Evolutionary conservation across 305 asterid species (phyloP).

Genomic region (Ruellia speciosa): DNA sequence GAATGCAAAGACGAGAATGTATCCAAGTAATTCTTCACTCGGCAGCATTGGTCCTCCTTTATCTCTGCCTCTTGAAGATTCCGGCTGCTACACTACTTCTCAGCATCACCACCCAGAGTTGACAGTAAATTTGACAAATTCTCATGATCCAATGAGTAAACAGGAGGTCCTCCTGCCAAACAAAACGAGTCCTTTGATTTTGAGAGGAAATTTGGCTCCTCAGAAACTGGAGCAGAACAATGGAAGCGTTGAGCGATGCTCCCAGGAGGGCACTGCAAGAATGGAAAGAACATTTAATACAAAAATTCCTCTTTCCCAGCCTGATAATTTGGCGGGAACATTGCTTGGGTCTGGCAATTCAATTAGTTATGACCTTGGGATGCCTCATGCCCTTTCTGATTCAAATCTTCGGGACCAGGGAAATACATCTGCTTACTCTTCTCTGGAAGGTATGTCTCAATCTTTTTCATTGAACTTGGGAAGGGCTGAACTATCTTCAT

Average conservation of each 20-base stretch:
- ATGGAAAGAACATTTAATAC: conserved; percentile 25
- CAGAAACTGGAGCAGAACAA: conserved; percentile 28
- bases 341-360: conserved; percentile 31
- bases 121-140: conserved; percentile 26
- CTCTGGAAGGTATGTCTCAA: conserved; percentile 42
- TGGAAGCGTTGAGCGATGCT: conserved; percentile 24
- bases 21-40: conserved; percentile 24
- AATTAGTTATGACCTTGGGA: conserved; percentile 30
- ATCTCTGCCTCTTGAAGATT: conserved; percentile 32
- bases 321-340: conserved; percentile 29
- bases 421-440: conserved; percentile 35
- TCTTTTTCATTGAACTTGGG: conserved; percentile 45
- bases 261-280: conserved; percentile 27
- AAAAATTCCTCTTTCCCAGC: conserved; percentile 28
- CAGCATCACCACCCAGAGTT: conserved; percentile 24
- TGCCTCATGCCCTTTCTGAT: conserved; percentile 67
- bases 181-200: conserved; percentile 29
- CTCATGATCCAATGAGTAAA: conserved; percentile 22
- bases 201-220: conserved; percentile 28
- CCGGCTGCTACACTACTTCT: conserved; percentile 23
- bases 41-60: conserved; percentile 26
- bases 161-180: conserved; percentile 27
- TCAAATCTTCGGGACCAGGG: conserved; percentile 64
- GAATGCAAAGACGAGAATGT: conserved; percentile 21
- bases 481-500: conserved; percentile 35